Conservation (phyloP, 148 eudicot genomes). For the Gaultheria prostrata region DNA sequence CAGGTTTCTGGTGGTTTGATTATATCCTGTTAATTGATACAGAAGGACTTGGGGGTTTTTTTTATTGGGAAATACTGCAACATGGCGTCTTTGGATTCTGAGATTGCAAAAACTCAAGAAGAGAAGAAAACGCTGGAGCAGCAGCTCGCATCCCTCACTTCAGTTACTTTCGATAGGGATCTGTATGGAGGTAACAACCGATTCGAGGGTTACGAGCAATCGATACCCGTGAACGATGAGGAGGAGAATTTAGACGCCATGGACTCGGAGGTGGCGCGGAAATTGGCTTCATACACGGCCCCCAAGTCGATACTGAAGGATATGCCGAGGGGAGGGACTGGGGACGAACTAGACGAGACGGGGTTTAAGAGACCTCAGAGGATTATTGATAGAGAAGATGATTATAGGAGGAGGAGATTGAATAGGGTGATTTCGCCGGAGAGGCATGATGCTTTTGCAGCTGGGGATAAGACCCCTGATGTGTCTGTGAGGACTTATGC, state of each 20-base stretch:
- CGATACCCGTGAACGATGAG: slow-evolving; percentile 76
- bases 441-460: slow-evolving; percentile 80
- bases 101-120: no score
- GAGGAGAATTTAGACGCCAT: slow-evolving; percentile 53
- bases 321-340: slow-evolving; percentile 45
- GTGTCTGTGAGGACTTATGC: no score
- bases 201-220: slow-evolving; percentile 60
- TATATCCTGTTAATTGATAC: not conserved
- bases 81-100: no score
- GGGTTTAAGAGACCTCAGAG: slow-evolving; percentile 60
- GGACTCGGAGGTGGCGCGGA: slow-evolving; percentile 59
- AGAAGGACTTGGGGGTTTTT: not conserved
- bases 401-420: slow-evolving; percentile 63
- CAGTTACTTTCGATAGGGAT: slow-evolving; percentile 63
- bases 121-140: no score
- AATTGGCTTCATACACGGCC: slow-evolving; percentile 71
- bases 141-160: no score
- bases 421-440: slow-evolving; percentile 68
- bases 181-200: slow-evolving; percentile 51
- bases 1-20: not conserved
- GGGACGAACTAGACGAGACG: slow-evolving; percentile 45
- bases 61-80: not conserved
- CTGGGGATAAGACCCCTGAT: no score
- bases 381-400: slow-evolving; percentile 85
- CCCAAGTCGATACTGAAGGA: slow-evolving; percentile 70